These are phyloP conservation scores for Rehmannia glutinosa DNA, from an alignment of 257 asterid species.

Conservation along the genomic window DNA sequence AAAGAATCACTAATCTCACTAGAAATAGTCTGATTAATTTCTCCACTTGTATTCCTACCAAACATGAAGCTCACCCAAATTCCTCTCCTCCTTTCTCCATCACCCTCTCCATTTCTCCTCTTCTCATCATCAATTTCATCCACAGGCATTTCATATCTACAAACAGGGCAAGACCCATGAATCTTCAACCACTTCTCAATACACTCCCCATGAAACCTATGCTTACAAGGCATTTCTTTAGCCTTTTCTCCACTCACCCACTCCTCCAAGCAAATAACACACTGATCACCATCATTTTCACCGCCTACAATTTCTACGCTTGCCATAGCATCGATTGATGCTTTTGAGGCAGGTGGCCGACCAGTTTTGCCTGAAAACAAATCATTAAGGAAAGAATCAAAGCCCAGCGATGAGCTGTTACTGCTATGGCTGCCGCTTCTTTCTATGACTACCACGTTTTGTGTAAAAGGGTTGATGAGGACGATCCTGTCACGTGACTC, in stretches of 20 bases:
- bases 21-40: too few species aligned
- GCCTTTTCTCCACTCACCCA: conserved; percentile 42
- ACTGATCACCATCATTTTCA: conserved; percentile 33
- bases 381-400: conserved; percentile 30
- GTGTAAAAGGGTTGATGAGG: conserved; percentile 54
- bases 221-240: conserved; percentile 75
- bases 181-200: conserved; percentile 61
- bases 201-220: conserved; percentile 55
- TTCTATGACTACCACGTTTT: conserved; percentile 51
- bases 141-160: conserved; percentile 67
- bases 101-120: too few species aligned
- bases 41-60: conserved; percentile 23
- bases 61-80: conserved; percentile 42
- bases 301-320: conserved; percentile 43
- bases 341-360: conserved; percentile 68
- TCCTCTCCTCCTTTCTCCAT: conserved; percentile 40
- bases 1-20: background rate
- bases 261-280: conserved; percentile 71
- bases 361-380: conserved; percentile 45
- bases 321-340: conserved; percentile 57
- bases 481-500: conserved; percentile 37
- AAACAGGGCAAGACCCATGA: conserved; percentile 85
- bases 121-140: conserved; percentile 28
- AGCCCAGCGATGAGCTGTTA: conserved; percentile 7
- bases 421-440: conserved; percentile 17